A percentile compares a stretch with the other conserved stretches of the same genome.
These are phyloP conservation scores for Microthyrium microscopicum DNA, from an alignment of 2,329 filamentous ascomycete genomes.

Conservation along the genomic window DNA sequence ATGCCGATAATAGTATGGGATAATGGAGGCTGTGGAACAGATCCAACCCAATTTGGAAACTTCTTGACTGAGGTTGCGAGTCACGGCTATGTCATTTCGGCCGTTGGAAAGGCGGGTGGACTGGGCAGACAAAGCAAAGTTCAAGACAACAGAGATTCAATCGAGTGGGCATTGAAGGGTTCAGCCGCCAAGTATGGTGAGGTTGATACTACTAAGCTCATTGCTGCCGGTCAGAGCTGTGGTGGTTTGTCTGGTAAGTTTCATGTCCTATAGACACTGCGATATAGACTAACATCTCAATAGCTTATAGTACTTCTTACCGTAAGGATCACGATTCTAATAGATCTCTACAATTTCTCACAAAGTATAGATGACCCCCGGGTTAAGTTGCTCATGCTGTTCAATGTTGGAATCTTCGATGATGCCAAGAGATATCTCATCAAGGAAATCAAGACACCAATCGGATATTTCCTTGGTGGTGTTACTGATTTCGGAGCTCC, in stretches of 20 bases:
- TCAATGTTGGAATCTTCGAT: conserved; percentile 12
- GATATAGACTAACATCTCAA: no score
- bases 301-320: conserved; percentile 10
- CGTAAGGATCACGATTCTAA: conserved; percentile 11
- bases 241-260: conserved; percentile 11
- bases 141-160: neutral
- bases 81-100: no score
- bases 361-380: no score
- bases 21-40: neutral
- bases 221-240: conserved; percentile 12
- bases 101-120: no score
- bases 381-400: conserved; percentile 10
- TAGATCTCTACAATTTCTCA: no score
- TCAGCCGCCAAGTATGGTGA: neutral
- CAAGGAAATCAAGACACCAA: conserved; percentile 12
- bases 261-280: conserved; percentile 5
- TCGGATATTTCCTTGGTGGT: conserved; percentile 12
- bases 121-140: neutral
- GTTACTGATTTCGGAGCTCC: conserved; percentile 12
- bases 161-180: neutral
- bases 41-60: neutral
- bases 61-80: no score
- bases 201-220: conserved; percentile 11
- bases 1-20: no score
- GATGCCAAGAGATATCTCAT: conserved; percentile 10